Conservation (phyloP, 768 basidiomycete genomes). For the Suillus bovinus region DNA sequence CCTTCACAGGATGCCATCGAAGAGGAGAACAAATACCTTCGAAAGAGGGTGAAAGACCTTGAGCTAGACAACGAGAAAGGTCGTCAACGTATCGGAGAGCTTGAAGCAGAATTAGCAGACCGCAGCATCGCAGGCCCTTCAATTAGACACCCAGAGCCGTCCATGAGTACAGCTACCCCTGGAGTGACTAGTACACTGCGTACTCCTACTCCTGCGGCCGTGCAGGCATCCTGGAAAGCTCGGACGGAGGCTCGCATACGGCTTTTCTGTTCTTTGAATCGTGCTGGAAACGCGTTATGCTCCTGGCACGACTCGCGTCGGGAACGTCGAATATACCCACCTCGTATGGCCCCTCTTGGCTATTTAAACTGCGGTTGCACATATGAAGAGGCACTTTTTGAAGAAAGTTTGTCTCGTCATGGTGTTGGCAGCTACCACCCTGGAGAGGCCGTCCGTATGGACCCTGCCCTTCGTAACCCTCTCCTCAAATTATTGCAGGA, state of each 20-base stretch:
- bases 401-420: slow-evolving; percentile 79
- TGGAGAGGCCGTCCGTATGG: slow-evolving; percentile 86
- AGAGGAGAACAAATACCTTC: slow-evolving; percentile 56
- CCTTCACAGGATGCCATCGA: slow-evolving; percentile 34
- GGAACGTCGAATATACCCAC: slow-evolving; percentile 75
- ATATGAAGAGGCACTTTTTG: slow-evolving; percentile 82
- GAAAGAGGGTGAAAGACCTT: slow-evolving; percentile 59
- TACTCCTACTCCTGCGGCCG: slow-evolving; percentile 41
- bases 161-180: slow-evolving; percentile 17
- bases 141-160: slow-evolving; percentile 16
- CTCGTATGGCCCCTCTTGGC: slow-evolving; percentile 77
- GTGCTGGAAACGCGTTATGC: slow-evolving; percentile 86
- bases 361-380: slow-evolving; percentile 87
- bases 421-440: slow-evolving; percentile 81
- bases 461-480: slow-evolving; percentile 81
- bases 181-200: slow-evolving; percentile 30
- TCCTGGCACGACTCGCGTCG: slow-evolving; percentile 90
- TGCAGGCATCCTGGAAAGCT: slow-evolving; percentile 62
- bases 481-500: slow-evolving; percentile 69
- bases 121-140: slow-evolving; percentile 18
- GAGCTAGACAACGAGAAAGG: slow-evolving; percentile 59
- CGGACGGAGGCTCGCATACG: slow-evolving; percentile 74
- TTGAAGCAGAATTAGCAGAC: slow-evolving; percentile 46
- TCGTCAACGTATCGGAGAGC: slow-evolving; percentile 46
- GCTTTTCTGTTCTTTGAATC: slow-evolving; percentile 78